Base-by-base conservation (phyloP, 306 rosid genomes). In the Pyrus betulifolia region DNA sequence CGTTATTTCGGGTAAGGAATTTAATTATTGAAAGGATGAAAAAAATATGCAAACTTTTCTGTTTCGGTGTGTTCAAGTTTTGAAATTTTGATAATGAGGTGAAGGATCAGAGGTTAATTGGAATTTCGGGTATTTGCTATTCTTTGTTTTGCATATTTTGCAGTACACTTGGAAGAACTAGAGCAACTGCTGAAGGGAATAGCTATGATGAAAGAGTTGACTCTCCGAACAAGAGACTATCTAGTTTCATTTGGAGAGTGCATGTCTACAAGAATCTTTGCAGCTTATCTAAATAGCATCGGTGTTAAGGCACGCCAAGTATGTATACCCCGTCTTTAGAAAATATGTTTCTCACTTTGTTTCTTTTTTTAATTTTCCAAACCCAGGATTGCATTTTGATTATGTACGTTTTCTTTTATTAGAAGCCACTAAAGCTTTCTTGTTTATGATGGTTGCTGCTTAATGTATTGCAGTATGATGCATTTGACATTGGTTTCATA, bases 201-300 rank as follows among this genome's bases (percentile, higher is more conserved):
- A 76, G 85, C 93, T 40, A 87, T 85, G 86, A 87, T 87, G 89
- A 89, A 89, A 84, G 93, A 89, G 84, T 69, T 89, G 79, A 89
- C 93, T 76, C 86, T 62, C 18, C 78, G 90, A 25, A 83, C 89
- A 15, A 86, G 81, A 81, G 91, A 72, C 79, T 89, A 83, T 67
- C 74, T 86, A 72, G 86, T 87, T 84, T 89, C 93, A 59, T 90
- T 88, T 84, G 92, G 91, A 78, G 94, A 89, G 81, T 87, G 94
- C 87, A 87, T 87, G 94, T 89, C 85, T 69, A 87, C 94, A 69
- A 83, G 94, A 85, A 87, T 87, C 67, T 86, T 89, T 77, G 91
- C 91, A 74, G 91, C 88, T 46, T 86, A 86, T 84, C 84, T 89
- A 66, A 87, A 89, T 70, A 82, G 63, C 71, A 11, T 84, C 44